Conservation (phyloP, 177 flowering plant genomes). For the Vitis hybrid region DNA sequence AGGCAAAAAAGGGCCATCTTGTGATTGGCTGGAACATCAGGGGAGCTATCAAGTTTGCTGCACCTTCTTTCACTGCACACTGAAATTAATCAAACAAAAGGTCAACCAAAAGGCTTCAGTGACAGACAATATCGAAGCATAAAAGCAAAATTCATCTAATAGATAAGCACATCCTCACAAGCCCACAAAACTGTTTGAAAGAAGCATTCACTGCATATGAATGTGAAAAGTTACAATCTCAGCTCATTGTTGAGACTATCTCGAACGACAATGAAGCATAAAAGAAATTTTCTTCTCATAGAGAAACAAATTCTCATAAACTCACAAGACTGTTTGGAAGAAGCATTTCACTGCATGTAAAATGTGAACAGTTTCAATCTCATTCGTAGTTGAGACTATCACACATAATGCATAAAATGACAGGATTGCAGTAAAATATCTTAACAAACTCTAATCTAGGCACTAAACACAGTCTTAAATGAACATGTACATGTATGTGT, state of each 20-base stretch:
- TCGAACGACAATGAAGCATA: too few relatives aligned
- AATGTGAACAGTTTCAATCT: neutral
- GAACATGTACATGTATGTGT: too few relatives aligned
- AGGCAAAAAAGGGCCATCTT: conserved; percentile 80
- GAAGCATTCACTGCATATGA: too few relatives aligned
- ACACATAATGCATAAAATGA: too few relatives aligned
- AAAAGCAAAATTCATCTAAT: neutral
- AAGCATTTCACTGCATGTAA: neutral
- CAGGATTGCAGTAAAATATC: too few relatives aligned
- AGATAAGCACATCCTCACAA: neutral
- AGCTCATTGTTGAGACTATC: too few relatives aligned
- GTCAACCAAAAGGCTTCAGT: neutral
- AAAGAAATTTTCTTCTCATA: too few relatives aligned
- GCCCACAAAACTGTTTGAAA: neutral
- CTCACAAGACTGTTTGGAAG: neutral
- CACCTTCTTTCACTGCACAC: conserved; percentile 47
- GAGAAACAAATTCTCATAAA: too few relatives aligned
- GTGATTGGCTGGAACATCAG: conserved; percentile 53
- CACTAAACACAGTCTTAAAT: too few relatives aligned
- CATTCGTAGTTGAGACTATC: neutral
- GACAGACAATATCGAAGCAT: neutral
- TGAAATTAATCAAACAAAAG: conserved; percentile 28
- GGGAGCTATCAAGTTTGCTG: conserved; percentile 54
- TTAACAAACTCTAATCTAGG: too few relatives aligned
- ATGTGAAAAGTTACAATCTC: too few relatives aligned